Evolutionary conservation across 2,329 filamentous ascomycete species (phyloP).

Genomic region (Monilinia polystroma): DNA sequence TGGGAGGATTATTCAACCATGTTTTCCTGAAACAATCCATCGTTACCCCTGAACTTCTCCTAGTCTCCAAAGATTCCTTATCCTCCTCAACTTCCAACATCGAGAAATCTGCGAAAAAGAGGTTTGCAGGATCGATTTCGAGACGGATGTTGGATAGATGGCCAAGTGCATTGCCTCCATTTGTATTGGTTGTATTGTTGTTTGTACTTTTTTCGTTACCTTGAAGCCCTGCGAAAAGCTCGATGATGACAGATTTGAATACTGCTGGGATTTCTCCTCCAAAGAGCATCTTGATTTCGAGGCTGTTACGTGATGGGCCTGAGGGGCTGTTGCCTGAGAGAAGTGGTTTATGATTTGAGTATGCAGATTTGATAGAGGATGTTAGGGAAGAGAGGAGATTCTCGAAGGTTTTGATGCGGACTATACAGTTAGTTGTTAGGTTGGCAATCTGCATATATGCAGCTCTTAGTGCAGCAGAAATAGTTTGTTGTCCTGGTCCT

Average conservation of each 20-base stretch:
- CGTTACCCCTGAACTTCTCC: conserved; percentile 29
- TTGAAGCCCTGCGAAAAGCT: conserved; percentile 35
- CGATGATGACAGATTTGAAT: conserved; percentile 39
- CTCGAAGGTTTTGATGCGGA: conserved; percentile 39
- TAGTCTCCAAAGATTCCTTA: conserved; percentile 26
- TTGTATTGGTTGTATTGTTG: not conserved
- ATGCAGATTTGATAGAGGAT: conserved; percentile 35
- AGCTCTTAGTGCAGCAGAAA: conserved; percentile 34
- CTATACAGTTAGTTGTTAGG: conserved; percentile 34
- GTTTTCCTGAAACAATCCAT: conserved; percentile 40
- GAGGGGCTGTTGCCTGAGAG: conserved; percentile 27
- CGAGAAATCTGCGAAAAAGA: conserved; percentile 41
- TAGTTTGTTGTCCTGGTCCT: conserved; percentile 22
- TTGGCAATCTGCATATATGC: conserved; percentile 39
- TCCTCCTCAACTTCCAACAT: conserved; percentile 40
- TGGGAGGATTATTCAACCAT: conserved; percentile 35
- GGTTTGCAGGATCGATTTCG: conserved; percentile 39
- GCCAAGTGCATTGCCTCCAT: not conserved
- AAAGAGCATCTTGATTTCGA: conserved; percentile 40
- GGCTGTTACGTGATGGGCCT: conserved; percentile 34
- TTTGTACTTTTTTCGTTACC: not conserved
- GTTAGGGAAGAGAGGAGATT: conserved; percentile 36
- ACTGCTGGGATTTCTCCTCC: conserved; percentile 38
- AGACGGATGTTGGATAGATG: conserved; percentile 27
- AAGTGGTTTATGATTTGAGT: conserved; percentile 29